Evolutionary conservation across 495 filamentous ascomycete genomes (phyloP).

Genomic region (Penicillium waksmanii): DNA sequence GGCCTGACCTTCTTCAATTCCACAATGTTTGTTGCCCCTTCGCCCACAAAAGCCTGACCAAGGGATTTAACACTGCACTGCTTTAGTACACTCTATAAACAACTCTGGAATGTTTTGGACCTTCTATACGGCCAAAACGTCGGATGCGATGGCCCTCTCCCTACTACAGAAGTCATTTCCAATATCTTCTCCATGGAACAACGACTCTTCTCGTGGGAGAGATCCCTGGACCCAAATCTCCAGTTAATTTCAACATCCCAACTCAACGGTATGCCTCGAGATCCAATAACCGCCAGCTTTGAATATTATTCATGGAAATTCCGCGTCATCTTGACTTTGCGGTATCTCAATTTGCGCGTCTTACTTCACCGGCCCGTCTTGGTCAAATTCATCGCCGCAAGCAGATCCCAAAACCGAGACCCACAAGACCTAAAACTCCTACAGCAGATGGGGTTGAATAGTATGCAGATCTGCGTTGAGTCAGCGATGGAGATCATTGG

Average conservation of each 20-base stretch:
- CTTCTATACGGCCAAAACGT: slow-evolving; percentile 46
- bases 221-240: slow-evolving; percentile 14
- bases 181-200: slow-evolving; percentile 26
- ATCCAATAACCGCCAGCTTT: background rate
- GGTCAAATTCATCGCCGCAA: slow-evolving; percentile 38
- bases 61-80: background rate
- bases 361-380: slow-evolving; percentile 45
- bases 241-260: slow-evolving; percentile 11
- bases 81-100: slow-evolving; percentile 26
- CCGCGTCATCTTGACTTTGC: slow-evolving; percentile 38
- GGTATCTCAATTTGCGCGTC: slow-evolving; percentile 42
- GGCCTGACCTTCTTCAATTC: slow-evolving; percentile 40
- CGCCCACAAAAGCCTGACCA: background rate
- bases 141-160: slow-evolving; percentile 27
- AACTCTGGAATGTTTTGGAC: slow-evolving; percentile 39
- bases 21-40: slow-evolving; percentile 34
- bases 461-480: slow-evolving; percentile 39
- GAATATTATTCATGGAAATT: slow-evolving; percentile 25
- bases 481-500: slow-evolving; percentile 43
- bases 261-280: slow-evolving; percentile 6
- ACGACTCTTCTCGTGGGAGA: slow-evolving; percentile 24
- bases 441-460: slow-evolving; percentile 41
- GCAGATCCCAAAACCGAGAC: slow-evolving; percentile 35
- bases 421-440: slow-evolving; percentile 25
- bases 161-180: slow-evolving; percentile 17